Evolutionary conservation across 352 stramenopile species (phyloP), one percentile per base, ranked within the genome.

Genomic region (Pythium diclinum): DNA sequence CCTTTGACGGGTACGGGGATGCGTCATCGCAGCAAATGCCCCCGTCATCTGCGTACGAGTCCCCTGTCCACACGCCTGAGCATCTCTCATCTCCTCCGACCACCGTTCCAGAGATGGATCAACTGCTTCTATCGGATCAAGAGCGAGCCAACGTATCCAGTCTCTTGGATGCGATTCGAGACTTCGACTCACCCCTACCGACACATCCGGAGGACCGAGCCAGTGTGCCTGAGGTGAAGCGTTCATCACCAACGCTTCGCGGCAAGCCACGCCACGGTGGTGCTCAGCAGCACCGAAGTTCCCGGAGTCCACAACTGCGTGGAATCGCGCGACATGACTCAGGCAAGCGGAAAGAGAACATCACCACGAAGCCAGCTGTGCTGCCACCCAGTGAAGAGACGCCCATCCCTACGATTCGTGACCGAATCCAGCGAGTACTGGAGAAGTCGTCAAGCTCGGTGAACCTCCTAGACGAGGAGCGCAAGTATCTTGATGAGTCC

Each of bases 131-230:
- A 28, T 87, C 80, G 6, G 79, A 91, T 36, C 79, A 87, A 61
- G 82, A 91, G 42, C 72, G 76, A 32, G 75, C 72, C 10, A 88
- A 88, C 58, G 73, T 82, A 53, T 79, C 75, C 25, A 79, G 69
- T 62, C 63, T 91, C 44, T 79, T 91, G 38, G 82, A 91, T 33
- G 80, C 82, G 9, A 91, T 91, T 55, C 78, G 79, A 2, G 78
- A 91, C 60, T 91, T 91, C 25, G 78, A 89, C 32, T 78, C 75
- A 1, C 78, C 79, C 0, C 40, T 67, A 7, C 44, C 53, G 8
- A 60, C 32, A 21, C 32, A 63, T 30, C 17, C 44, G 25, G 60
- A 63, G 40, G 54, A 61, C 14, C 54, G 55, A 30, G 28, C 56
- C 14, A 36, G 11, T 36, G 19, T 59, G 30, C 52, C 48, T 5